Conservation (phyloP, 768 basidiomycete genomes). For the Suillus clintonianus region DNA sequence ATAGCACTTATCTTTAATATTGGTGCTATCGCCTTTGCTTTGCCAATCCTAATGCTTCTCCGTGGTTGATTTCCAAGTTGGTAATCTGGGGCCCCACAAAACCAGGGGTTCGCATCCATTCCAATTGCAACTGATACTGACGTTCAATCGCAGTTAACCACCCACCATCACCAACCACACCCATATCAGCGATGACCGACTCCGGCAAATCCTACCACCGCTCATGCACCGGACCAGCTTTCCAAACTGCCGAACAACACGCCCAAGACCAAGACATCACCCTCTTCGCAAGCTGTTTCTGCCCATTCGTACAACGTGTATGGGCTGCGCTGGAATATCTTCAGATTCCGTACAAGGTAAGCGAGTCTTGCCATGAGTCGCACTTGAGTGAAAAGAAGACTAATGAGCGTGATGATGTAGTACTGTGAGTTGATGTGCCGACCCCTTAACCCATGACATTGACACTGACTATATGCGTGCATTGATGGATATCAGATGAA, state of each 20-base stretch:
- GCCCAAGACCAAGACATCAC: slow-evolving; percentile 51
- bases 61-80: too few relatives aligned
- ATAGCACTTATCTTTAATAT: too few relatives aligned
- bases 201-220: slow-evolving; percentile 42
- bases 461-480: background rate
- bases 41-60: too few relatives aligned
- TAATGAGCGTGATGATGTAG: slow-evolving; percentile 19
- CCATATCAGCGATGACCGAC: slow-evolving; percentile 23
- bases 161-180: background rate
- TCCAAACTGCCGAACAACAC: slow-evolving; percentile 57
- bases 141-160: too few relatives aligned
- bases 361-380: slow-evolving; percentile 13
- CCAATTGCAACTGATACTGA: too few relatives aligned
- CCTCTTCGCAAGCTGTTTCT: slow-evolving; percentile 74
- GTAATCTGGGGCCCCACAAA: too few relatives aligned
- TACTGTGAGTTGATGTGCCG: slow-evolving; percentile 36
- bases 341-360: slow-evolving; percentile 68
- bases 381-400: background rate
- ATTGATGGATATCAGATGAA: slow-evolving; percentile 50
- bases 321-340: slow-evolving; percentile 78
- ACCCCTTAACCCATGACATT: background rate
- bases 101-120: too few relatives aligned
- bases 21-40: too few relatives aligned
- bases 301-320: slow-evolving; percentile 81
- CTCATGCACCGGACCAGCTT: slow-evolving; percentile 49